These are phyloP conservation scores for Trichosanthes truncata DNA, from an alignment of 306 rosid species.

Conservation along the genomic window DNA sequence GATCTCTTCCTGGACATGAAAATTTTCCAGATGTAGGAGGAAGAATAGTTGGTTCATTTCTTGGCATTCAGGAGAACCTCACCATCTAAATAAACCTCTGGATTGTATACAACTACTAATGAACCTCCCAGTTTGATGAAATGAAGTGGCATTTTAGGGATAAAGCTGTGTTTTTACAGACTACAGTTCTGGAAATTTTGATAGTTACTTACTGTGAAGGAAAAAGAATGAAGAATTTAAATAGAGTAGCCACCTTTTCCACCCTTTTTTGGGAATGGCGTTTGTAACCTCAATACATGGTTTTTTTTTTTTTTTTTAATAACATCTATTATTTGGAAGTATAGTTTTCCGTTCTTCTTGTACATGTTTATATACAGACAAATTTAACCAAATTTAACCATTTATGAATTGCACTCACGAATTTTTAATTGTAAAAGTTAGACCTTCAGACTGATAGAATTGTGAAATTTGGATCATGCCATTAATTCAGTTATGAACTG, in stretches of 20 bases:
- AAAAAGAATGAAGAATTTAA: not conserved
- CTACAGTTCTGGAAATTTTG: not conserved
- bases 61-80: constrained; percentile 80
- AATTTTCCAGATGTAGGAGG: constrained; percentile 95
- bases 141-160: not conserved
- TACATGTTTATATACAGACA: not conserved
- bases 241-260: not conserved
- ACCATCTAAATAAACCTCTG: constrained; percentile 43
- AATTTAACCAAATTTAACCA: no score
- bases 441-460: no score
- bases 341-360: not conserved
- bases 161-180: not conserved
- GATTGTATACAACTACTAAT: not conserved
- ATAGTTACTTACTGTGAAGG: not conserved
- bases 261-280: not conserved
- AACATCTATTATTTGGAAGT: not conserved
- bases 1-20: constrained; percentile 59
- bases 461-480: no score
- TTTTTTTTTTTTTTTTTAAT: not conserved
- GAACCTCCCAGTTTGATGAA: not conserved
- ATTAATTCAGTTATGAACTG: no score
- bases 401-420: not conserved
- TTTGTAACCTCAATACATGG: not conserved
- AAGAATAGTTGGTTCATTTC: constrained; percentile 72
- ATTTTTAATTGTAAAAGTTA: no score